Conservation (phyloP, 495 filamentous ascomycete species). For the Collariella sp. region DNA sequence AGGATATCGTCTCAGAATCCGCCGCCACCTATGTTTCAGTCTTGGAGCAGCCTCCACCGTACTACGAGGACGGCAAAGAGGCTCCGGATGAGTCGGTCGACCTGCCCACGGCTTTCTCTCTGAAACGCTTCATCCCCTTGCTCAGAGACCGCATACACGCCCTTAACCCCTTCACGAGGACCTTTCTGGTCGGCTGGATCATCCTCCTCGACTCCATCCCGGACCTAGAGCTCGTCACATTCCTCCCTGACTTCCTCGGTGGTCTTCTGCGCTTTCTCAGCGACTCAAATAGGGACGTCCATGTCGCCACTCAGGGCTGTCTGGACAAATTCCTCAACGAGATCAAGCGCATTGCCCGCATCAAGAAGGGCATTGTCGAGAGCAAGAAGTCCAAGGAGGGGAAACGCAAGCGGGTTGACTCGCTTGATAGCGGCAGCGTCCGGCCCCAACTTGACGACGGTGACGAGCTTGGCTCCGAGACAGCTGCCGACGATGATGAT, state of each 20-base stretch:
- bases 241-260: constrained; percentile 82
- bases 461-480: constrained; percentile 51
- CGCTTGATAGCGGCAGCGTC: constrained; percentile 53
- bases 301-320: constrained; percentile 79
- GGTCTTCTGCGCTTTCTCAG: constrained; percentile 89
- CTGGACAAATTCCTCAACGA: constrained; percentile 90
- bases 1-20: constrained; percentile 96
- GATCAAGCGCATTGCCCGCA: constrained; percentile 85
- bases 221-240: constrained; percentile 88
- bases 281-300: constrained; percentile 85
- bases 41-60: constrained; percentile 52
- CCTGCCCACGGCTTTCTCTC: constrained; percentile 81
- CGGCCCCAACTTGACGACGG: constrained; percentile 34
- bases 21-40: constrained; percentile 92
- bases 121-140: constrained; percentile 84
- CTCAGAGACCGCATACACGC: constrained; percentile 89
- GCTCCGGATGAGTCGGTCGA: constrained; percentile 44
- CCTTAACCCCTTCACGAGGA: constrained; percentile 86
- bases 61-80: constrained; percentile 43
- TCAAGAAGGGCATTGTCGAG: constrained; percentile 88
- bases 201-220: constrained; percentile 93
- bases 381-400: constrained; percentile 67
- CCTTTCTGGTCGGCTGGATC: constrained; percentile 94
- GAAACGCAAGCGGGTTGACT: constrained; percentile 54
- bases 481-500: constrained; percentile 49